Evolutionary conservation across 2,329 filamentous ascomycete genomes (phyloP), one percentile per base, ranked within the genome.

Genomic region (Trematosphaeria pertusa): DNA sequence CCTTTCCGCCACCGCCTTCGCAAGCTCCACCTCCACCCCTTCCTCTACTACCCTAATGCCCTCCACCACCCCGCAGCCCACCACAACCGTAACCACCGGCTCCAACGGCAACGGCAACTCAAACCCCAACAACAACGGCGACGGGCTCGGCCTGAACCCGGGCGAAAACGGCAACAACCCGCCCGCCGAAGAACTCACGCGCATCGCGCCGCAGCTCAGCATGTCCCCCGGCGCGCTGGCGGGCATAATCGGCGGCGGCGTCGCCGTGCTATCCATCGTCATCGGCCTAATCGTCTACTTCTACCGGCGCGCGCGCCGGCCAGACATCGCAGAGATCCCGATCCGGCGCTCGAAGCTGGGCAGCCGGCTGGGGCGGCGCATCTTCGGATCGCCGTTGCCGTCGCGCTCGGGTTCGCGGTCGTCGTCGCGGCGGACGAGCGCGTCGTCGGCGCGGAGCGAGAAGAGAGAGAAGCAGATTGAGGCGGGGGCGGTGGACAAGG

Each of bases 261-360:
- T 44, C 1, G 22, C 51, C 33, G 1, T 58, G 0, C 4, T 56
- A 15, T 17, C 35, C 17, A 28, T 62, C 18, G 8, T 59, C 19
- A 8, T 55, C 37, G 31, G 17, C 18, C n/a, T 58, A 2, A 21
- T 28, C 19, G 26, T 53, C 19, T 45, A 44, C 19, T 3, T 44
- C 19, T 50, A 53, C 33, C 50, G 51, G 4, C 48, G 51, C 15
- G 37, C 33, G 2, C 52, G 46, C 14, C 32, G 33, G 8, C 34
- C 42, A 22, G 47, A 52, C 5, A 48, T 64, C 20, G 12, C 12
- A 12, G 59, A 64, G 32, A 64, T 64, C 18, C 53, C 58, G 3
- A 59, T 61, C 22, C 52, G 59, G 2, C 53, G 55, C 28, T 56
- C 53, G n/a, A 60, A 60, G 37, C 47, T 60, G 14, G 51, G 54